These are phyloP conservation scores for Termitomyces sp. DNA, from an alignment of 768 basidiomycete species.

Conservation along the genomic window DNA sequence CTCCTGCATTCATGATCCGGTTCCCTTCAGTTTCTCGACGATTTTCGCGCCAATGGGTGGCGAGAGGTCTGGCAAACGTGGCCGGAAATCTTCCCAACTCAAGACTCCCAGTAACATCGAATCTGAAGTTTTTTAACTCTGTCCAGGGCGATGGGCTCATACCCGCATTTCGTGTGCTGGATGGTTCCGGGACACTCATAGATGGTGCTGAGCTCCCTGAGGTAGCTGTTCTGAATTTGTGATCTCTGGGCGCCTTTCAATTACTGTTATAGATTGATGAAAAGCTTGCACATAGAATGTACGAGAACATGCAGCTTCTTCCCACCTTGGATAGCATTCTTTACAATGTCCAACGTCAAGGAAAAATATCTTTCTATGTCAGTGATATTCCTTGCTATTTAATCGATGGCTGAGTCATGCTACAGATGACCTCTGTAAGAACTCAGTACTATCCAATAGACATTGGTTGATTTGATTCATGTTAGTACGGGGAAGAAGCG, in stretches of 20 bases:
- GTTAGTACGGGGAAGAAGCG: constrained; percentile 87
- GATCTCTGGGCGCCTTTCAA: neutral
- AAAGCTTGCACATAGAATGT: constrained; percentile 65
- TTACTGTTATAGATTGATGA: constrained; percentile 53
- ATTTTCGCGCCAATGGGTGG: constrained; percentile 16
- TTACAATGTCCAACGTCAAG: constrained; percentile 91
- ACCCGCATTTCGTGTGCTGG: constrained; percentile 84
- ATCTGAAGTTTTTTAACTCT: constrained; percentile 78
- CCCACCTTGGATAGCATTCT: constrained; percentile 86
- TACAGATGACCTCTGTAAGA: constrained; percentile 72
- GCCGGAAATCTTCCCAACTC: constrained; percentile 36
- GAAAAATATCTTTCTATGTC: constrained; percentile 89
- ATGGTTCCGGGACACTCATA: constrained; percentile 71
- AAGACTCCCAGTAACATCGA: constrained; percentile 62
- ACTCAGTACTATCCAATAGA: constrained; percentile 1
- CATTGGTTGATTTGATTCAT: constrained; percentile 2
- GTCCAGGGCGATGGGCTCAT: constrained; percentile 64
- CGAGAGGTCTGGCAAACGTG: constrained; percentile 18
- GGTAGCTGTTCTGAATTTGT: constrained; percentile 31
- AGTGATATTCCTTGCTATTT: constrained; percentile 22
- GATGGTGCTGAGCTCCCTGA: constrained; percentile 76
- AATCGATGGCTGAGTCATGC: neutral
- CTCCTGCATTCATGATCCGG: constrained; percentile 24
- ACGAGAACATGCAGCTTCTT: constrained; percentile 75
- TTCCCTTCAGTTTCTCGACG: constrained; percentile 19